Base-by-base conservation (phyloP, 352 stramenopile species). In the Phytophthora pistaciae region DNA sequence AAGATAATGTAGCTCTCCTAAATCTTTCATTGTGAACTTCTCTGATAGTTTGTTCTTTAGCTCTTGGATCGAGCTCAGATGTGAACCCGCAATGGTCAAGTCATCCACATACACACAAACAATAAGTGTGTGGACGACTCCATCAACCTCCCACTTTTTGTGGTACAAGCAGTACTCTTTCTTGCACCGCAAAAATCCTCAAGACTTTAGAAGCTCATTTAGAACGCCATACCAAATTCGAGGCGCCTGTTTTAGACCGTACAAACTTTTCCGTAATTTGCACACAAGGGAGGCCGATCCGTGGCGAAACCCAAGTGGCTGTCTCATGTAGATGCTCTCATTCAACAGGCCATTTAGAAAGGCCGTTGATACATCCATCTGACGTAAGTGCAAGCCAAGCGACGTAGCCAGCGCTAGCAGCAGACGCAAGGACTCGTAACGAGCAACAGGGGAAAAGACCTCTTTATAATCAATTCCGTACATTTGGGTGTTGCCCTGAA, bases 81-180 rank as follows among this genome's bases (percentile, higher is more conserved):
- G 29, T 36, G 29, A 33, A 33, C 29, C 29, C 29, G 29, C 29
- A 33, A 33, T 33, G 29, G 29, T 33, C 29, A 33, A 33, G 29
- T 33, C 29, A 33, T 33, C 7, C 29, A 33, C 29, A 33, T 33
- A 33, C 29, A 33, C 9, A 9, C 33, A 40, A 11, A 40, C 33
- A 16, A 40, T 14, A 14, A 40, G 33, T 11, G 33, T 40, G 33
- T 40, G 33, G 33, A 40, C 10, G 33, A 40, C 33, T 14, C 33
- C 36, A 42, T 42, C 11, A 42, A 42, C 36, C 36, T 42, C 36
- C 36, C 54, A 70, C 42, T 14, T 64, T 70, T 58, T 64, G 8
- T 23, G 54, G 25, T 70, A 70, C 63, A 70, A 70, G 18, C 53
- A 64, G 40, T 64, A 44, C 18, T 59, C 53, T 53, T 64, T 64